Evolutionary conservation across 345 rosid genomes (phyloP).

Genomic region (Salix exigua): DNA sequence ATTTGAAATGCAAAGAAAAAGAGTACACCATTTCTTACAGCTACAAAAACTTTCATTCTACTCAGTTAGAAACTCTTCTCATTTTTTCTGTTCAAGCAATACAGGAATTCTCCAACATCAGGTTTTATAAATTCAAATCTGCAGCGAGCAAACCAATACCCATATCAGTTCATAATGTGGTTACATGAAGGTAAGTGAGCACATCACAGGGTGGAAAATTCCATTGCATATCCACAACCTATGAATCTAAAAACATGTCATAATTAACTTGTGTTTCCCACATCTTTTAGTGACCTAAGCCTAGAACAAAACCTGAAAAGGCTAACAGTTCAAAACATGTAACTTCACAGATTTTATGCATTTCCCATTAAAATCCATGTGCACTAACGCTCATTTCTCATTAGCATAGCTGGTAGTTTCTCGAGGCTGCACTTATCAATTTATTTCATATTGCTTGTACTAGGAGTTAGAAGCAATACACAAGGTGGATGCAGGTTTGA

Average conservation of each 20-base stretch:
- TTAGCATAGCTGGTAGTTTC: background rate
- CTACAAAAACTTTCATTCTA: background rate
- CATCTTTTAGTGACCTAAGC: background rate
- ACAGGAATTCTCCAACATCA: background rate
- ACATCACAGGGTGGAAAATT: background rate
- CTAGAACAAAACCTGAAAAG: background rate
- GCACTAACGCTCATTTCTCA: background rate
- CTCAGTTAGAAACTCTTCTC: background rate
- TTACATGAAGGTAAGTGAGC: background rate
- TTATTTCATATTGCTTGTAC: background rate
- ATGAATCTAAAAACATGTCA: background rate
- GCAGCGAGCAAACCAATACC: background rate
- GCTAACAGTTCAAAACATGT: background rate
- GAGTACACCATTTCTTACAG: background rate
- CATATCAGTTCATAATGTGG: background rate
- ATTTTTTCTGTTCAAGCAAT: background rate
- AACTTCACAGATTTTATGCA: background rate
- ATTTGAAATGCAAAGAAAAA: background rate
- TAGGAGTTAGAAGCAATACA: background rate
- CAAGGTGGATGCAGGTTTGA: background rate
- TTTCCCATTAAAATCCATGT: background rate
- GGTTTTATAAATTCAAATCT: background rate
- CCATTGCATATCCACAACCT: background rate
- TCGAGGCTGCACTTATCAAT: background rate
- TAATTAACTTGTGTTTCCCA: background rate